Evolutionary conservation across 2,329 filamentous ascomycete genomes (phyloP), one percentile per base, ranked within the genome.

Genomic region (Coleophoma cylindrospora): DNA sequence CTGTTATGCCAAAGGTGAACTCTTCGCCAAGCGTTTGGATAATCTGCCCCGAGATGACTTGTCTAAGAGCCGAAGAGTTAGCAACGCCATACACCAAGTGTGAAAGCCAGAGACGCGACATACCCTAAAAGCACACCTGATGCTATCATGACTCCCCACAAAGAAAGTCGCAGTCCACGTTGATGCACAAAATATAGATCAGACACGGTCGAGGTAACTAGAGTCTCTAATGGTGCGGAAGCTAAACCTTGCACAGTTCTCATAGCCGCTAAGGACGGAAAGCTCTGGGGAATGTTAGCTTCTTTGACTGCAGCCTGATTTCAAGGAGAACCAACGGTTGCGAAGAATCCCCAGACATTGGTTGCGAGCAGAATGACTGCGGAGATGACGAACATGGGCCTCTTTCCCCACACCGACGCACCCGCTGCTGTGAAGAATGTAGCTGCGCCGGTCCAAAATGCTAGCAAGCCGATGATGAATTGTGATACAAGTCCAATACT

Each of bases 121-220:
- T 60, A 61, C 58, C 60, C 59, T 22, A 64, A 56, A 36, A 63
- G 59, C n/a, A 61, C 58, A 46, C 62, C 61, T 10, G 41, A 44
- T 8, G 41, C 21, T 40, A 55, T 53, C 51, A 58, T 59, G 33
- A 63, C 53, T 57, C 58, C 55, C 58, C 32, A 61, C 48, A 51
- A 54, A 57, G 50, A 65, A 41, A 63, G 60, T 54, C 56, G 50
- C 21, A 68, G 70, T 4, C 70, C 73, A 7, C 73, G 68, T 61
- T 75, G 65, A 51, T 74, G 72, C 4, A 74, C 69, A 50, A 70
- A 75, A 56, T 72, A 75, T 27, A 74, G 57, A 46, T 74, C 73
- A 6, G 70, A 70, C 43, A 74, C 70, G 1, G 62, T 65, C 13
- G 60, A 59, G 15, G 56, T 61, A n/a, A 68, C 60, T 27, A 67